Evolutionary conservation across 345 rosid genomes (phyloP).

Genomic region (Erodium maritimum): DNA sequence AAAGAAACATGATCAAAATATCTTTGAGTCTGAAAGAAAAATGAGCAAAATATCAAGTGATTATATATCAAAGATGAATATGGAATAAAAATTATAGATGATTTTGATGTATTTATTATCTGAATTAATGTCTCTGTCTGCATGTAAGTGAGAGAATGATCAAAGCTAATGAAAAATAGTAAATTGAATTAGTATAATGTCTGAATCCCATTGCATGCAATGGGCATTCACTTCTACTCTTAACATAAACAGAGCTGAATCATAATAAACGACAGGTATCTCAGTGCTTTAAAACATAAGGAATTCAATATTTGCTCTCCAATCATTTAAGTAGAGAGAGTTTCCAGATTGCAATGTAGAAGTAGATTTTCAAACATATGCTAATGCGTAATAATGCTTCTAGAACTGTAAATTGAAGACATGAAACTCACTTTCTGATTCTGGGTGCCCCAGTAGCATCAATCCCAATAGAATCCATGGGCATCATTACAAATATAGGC

Average conservation of each 20-base stretch:
- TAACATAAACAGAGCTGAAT: background rate
- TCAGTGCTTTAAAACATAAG: background rate
- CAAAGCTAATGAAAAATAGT: no score
- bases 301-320: background rate
- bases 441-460: slow-evolving; percentile 47
- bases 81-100: background rate
- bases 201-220: background rate
- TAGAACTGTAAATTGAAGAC: background rate
- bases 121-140: background rate
- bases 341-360: background rate
- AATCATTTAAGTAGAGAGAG: background rate
- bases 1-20: slow-evolving; percentile 14
- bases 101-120: background rate
- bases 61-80: slow-evolving; percentile 9
- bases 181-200: background rate
- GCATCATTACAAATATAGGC: slow-evolving; percentile 56
- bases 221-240: background rate
- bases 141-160: background rate
- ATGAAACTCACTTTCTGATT: slow-evolving; percentile 29
- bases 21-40: slow-evolving; percentile 33
- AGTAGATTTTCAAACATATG: background rate
- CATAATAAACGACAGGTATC: background rate
- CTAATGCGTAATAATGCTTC: background rate
- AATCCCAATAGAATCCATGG: slow-evolving; percentile 30
- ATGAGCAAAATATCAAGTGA: no score